These are phyloP conservation scores for Panicum hallii DNA, from an alignment of 202 grass and related monocot species.

Conservation along the genomic window DNA sequence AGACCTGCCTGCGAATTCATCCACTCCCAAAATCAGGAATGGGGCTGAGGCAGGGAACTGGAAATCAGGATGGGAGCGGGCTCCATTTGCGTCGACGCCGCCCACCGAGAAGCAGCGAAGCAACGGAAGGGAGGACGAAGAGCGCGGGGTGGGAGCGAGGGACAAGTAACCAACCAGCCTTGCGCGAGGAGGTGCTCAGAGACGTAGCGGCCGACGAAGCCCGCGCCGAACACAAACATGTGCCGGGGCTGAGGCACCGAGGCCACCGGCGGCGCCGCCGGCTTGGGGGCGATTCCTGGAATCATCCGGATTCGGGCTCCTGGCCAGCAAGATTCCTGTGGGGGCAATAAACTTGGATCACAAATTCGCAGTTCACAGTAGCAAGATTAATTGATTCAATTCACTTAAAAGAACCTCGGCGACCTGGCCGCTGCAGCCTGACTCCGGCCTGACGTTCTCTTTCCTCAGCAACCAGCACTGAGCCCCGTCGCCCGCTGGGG, in stretches of 20 bases:
- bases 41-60: background rate
- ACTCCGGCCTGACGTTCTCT: too few species aligned
- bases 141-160: background rate
- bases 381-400: background rate
- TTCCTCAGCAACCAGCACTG: too few species aligned
- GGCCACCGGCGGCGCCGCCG: conserved; percentile 9
- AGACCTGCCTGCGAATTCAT: conserved; percentile 58
- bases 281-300: background rate
- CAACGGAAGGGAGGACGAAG: background rate
- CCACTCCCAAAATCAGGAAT: background rate
- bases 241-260: conserved; percentile 14
- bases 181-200: conserved; percentile 54
- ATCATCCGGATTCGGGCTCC: background rate
- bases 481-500: too few species aligned
- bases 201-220: conserved; percentile 79
- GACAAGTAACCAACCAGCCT: conserved; percentile 54
- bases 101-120: background rate
- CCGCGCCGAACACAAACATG: conserved; percentile 76
- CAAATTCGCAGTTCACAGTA: background rate
- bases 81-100: background rate
- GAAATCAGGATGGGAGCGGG: background rate
- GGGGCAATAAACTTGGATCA: background rate
- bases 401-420: background rate
- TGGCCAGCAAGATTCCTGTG: background rate
- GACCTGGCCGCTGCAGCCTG: background rate